phyloP scores from a whole-genome alignment of 768 basidiomycete species.

The Tulasnella sp. region DNA sequence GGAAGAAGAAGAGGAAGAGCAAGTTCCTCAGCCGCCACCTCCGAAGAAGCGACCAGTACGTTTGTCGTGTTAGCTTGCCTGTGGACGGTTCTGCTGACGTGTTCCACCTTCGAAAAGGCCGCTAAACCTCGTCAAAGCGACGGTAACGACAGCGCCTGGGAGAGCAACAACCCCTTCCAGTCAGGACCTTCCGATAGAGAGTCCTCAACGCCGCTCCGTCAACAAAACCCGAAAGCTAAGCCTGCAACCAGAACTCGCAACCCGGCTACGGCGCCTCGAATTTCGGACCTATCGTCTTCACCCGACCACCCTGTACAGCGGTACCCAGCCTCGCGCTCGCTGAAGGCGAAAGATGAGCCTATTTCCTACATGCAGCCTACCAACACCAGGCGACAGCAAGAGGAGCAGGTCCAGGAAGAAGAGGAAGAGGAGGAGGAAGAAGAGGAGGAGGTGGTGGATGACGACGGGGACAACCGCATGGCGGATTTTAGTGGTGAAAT shows the following conservation, averaged over 20 bases:
- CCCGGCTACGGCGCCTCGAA: not conserved
- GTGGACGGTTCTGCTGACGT: not conserved
- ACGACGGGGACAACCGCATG: slow-evolving; percentile 34
- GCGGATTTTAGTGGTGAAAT: slow-evolving; percentile 56
- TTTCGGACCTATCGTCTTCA: slow-evolving; percentile 43
- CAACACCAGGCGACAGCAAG: slow-evolving; percentile 19
- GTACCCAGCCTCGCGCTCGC: not conserved
- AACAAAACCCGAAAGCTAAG: not conserved
- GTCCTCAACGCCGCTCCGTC: not conserved
- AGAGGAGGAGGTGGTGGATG: slow-evolving; percentile 34
- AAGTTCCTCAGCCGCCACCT: not conserved
- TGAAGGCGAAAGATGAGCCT: not conserved
- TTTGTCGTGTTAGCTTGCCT: not conserved
- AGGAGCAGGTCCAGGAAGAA: not conserved
- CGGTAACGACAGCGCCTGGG: slow-evolving; percentile 71
- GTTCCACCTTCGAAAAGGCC: not conserved
- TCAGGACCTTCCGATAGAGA: slow-evolving; percentile 55
- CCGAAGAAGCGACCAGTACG: not conserved
- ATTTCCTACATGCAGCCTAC: not conserved
- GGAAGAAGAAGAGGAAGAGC: not conserved
- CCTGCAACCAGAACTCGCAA: not conserved
- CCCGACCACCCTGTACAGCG: slow-evolving; percentile 45
- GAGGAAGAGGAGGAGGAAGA: slow-evolving; percentile 12
- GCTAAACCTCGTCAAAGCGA: not conserved
- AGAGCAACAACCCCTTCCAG: slow-evolving; percentile 76